phyloP scores from a whole-genome alignment of 2,329 filamentous ascomycete species.

The Xylaria sp. region DNA sequence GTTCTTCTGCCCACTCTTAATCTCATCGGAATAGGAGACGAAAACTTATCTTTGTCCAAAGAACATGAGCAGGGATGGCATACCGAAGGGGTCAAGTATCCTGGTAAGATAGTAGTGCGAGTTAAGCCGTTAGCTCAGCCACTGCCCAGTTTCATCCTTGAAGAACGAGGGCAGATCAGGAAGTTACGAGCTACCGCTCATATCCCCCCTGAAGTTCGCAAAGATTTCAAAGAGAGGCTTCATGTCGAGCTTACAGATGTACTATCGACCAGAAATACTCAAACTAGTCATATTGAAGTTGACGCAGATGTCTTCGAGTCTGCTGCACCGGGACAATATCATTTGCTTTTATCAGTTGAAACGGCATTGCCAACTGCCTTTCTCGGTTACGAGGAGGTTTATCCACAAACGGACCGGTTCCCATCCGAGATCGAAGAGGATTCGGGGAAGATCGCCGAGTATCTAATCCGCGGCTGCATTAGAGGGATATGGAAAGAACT shows the following conservation, averaged over 20 bases:
- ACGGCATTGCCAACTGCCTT: not conserved
- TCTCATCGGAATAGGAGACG: not conserved
- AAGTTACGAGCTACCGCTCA: not conserved
- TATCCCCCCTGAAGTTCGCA: not conserved
- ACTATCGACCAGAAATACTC: not conserved
- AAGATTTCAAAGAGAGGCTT: not conserved
- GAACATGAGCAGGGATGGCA: constrained; percentile 2
- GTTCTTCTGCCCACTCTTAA: not conserved
- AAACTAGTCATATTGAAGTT: not conserved
- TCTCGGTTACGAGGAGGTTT: not conserved
- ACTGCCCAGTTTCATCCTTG: not conserved
- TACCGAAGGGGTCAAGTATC: not conserved
- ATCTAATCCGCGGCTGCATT: not conserved
- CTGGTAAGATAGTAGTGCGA: not conserved
- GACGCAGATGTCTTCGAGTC: not conserved
- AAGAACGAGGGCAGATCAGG: not conserved
- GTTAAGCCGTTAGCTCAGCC: not conserved
- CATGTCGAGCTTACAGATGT: not conserved
- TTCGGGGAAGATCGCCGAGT: not conserved
- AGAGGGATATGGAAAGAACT: not conserved
- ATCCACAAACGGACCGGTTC: not conserved
- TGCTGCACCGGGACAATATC: not conserved
- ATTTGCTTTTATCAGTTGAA: not conserved
- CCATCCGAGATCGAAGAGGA: not conserved
- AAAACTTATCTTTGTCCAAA: not conserved